Conservation (phyloP, 2,329 filamentous ascomycete species). For the Capronia americana region DNA sequence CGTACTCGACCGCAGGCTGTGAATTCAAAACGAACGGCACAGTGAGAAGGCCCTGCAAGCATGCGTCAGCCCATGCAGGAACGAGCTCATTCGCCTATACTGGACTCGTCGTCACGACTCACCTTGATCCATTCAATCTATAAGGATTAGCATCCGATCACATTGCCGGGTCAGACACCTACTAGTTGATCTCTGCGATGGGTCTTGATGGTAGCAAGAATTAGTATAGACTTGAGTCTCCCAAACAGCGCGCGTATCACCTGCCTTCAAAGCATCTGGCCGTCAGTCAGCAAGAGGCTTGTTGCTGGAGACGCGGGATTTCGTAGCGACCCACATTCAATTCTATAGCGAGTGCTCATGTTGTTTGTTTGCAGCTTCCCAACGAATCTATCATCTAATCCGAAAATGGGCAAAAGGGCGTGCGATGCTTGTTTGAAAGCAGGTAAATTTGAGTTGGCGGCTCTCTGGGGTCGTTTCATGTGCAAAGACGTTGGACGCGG, state of each 20-base stretch:
- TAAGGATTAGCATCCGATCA: slow-evolving; percentile 43
- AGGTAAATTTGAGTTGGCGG: neutral
- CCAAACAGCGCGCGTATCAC: slow-evolving; percentile 34
- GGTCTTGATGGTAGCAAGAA: slow-evolving; percentile 68
- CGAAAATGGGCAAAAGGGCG: neutral
- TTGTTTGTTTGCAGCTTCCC: neutral
- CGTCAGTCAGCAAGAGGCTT: slow-evolving; percentile 27
- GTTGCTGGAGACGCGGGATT: slow-evolving; percentile 13
- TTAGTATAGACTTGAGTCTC: slow-evolving; percentile 18
- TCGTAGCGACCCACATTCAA: slow-evolving; percentile 69
- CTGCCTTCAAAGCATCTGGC: slow-evolving; percentile 69
- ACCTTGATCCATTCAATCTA: slow-evolving; percentile 91
- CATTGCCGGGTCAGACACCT: slow-evolving; percentile 39
- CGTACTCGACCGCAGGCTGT: slow-evolving; percentile 86
- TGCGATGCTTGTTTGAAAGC: neutral
- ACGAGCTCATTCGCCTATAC: neutral
- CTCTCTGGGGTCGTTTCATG: neutral
- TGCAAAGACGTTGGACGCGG: neutral
- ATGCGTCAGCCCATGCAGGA: slow-evolving; percentile 11
- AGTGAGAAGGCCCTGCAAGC: slow-evolving; percentile 71
- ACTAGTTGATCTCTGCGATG: slow-evolving; percentile 91
- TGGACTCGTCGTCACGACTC: slow-evolving; percentile 25
- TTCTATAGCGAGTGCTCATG: slow-evolving; percentile 59
- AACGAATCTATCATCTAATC: neutral
- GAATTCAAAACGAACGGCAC: slow-evolving; percentile 97